Evolutionary conservation across 805 yeast species (phyloP), one percentile per base, ranked within the genome.

Genomic region (Clavispora carvajalis): DNA sequence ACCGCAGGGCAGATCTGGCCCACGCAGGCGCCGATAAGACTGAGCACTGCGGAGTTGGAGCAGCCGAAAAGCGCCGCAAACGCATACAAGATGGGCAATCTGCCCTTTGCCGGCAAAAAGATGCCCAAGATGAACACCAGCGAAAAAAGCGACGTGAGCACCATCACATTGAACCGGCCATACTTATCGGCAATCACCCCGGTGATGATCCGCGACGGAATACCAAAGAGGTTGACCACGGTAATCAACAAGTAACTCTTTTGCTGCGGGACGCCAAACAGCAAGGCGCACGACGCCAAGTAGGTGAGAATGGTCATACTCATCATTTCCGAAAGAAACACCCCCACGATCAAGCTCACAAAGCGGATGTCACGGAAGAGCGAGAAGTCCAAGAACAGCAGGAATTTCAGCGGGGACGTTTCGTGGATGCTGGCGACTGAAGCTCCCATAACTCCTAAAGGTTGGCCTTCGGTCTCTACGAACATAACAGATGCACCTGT

Each of bases 151-250:
- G 65, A 51, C 4, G 52, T 45, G 22, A 68, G 59, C 1, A 67
- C 43, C 54, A 74, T 70, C 28, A 77, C 65, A 52, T 80, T 79
- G 51, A 76, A 76, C 15, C 77, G 60, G 4, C 85, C 84, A 16
- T 69, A 48, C 24, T 46, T 39, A 44, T 63, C 67, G 0, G 67
- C 61, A 34, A 61, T 45, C 13, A 53, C 46, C 1, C 68, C 65
- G 1, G 67, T 60, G 13, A 60, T 42, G 30, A 59, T 52, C 37
- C 66, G 57, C 2, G 66, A 58, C 41, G 65, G 57, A 41, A 66
- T 53, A 12, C 79, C 80, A 11, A 71, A 57, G 5, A 72, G 66
- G 44, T 71, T 73, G 35, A 71, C 54, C 16, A 74, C 62, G 2
- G 79, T 75, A 37, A 76, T 60, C 49, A 79, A 52, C 6, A 73